These are phyloP conservation scores for Guyanaporus albipodus DNA, from an alignment of 768 basidiomycete genomes.

Conservation along the genomic window DNA sequence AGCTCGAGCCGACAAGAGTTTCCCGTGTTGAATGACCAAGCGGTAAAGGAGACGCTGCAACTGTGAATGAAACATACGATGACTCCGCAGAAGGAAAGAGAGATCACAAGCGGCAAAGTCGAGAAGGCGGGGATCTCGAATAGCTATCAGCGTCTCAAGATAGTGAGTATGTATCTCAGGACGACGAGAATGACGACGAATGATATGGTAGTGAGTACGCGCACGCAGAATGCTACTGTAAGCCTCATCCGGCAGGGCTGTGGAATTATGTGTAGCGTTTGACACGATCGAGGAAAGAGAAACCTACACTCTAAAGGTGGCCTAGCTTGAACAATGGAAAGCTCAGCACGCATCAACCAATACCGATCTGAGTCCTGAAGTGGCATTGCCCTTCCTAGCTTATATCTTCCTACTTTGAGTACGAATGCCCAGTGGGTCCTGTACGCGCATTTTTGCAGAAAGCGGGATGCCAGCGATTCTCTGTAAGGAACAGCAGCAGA, in stretches of 20 bases:
- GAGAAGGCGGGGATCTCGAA: constrained; percentile 25
- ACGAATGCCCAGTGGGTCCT: constrained; percentile 50
- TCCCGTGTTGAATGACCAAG: constrained; percentile 30
- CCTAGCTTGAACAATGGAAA: constrained; percentile 28
- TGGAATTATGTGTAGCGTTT: constrained; percentile 5
- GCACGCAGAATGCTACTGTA: constrained; percentile 30
- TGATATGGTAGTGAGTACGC: constrained; percentile 37
- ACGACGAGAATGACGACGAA: constrained; percentile 35
- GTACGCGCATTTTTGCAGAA: constrained; percentile 16
- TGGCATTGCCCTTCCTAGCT: constrained; percentile 32
- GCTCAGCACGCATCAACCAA: constrained; percentile 55
- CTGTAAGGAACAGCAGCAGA: constrained; percentile 24
- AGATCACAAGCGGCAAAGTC: constrained; percentile 35
- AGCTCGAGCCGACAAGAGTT: constrained; percentile 20
- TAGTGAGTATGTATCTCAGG: constrained; percentile 47
- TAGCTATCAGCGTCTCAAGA: constrained; percentile 38
- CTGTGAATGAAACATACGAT: constrained; percentile 32
- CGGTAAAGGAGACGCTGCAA: constrained; percentile 42
- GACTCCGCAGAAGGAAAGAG: constrained; percentile 30
- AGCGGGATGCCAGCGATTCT: constrained; percentile 27
- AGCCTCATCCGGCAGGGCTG: constrained; percentile 14
- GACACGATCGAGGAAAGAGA: not conserved
- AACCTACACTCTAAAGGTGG: constrained; percentile 14
- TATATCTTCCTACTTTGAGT: constrained; percentile 42
- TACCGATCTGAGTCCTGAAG: constrained; percentile 49